Evolutionary conservation across 768 basidiomycete genomes (phyloP).

Genomic region (Lentinula sp.): DNA sequence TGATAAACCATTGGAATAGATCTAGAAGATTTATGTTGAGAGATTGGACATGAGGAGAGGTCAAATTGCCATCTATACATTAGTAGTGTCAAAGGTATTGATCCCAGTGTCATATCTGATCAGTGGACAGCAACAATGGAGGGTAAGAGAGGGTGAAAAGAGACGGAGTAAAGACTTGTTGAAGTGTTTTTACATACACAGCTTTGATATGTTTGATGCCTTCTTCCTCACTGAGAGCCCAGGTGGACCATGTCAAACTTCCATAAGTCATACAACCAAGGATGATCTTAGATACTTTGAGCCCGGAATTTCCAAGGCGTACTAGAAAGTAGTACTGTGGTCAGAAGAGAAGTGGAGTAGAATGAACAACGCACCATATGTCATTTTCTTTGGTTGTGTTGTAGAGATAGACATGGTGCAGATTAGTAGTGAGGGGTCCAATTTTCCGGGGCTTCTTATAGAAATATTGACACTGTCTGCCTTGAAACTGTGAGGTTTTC

Average conservation of each 20-base stretch:
- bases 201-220: slow-evolving; percentile 34
- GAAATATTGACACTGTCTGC: no score
- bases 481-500: no score
- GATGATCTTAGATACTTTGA: slow-evolving; percentile 39
- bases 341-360: no score
- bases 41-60: background rate
- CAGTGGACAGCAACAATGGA: no score
- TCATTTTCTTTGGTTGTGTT: no score
- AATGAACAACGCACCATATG: no score
- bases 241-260: slow-evolving; percentile 27
- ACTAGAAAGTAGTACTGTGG: slow-evolving; percentile 14
- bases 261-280: slow-evolving; percentile 19
- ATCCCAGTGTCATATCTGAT: slow-evolving; percentile 32
- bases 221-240: slow-evolving; percentile 42
- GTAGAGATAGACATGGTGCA: no score
- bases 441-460: no score
- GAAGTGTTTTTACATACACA: slow-evolving; percentile 27
- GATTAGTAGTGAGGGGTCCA: no score
- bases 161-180: background rate
- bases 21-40: slow-evolving; percentile 13
- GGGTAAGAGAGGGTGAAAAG: no score
- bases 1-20: slow-evolving; percentile 37
- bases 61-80: no score
- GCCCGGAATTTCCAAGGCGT: slow-evolving; percentile 38
- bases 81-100: slow-evolving; percentile 28